phyloP scores from a whole-genome alignment of 768 basidiomycete species.

The Podaxis sp. region DNA sequence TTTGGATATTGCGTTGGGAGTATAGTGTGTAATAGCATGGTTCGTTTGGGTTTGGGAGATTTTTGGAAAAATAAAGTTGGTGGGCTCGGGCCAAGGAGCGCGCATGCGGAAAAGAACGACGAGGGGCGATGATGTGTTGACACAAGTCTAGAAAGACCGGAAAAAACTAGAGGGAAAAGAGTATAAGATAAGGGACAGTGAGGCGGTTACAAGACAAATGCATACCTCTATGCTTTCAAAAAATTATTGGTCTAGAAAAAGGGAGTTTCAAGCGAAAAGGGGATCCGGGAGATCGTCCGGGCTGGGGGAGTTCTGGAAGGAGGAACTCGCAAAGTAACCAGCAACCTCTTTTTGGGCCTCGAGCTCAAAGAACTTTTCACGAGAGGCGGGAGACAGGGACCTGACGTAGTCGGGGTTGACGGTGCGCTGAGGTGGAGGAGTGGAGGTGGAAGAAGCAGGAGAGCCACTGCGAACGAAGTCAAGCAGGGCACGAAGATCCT shows the following conservation, averaged over 20 bases:
- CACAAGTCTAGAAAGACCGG: slow-evolving; percentile 4
- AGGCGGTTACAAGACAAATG: background rate
- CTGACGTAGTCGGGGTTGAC: slow-evolving; percentile 12
- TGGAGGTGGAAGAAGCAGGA: slow-evolving; percentile 16
- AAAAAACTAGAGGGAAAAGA: slow-evolving; percentile 1
- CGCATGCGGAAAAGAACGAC: slow-evolving; percentile 7
- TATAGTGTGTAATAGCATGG: slow-evolving; percentile 6
- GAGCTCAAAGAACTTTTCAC: slow-evolving; percentile 29
- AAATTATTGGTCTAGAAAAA: slow-evolving; percentile 19
- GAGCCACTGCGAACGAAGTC: slow-evolving; percentile 23
- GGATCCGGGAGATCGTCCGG: slow-evolving; percentile 79
- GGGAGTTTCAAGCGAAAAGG: slow-evolving; percentile 42
- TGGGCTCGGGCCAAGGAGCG: slow-evolving; percentile 7
- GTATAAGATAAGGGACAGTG: background rate
- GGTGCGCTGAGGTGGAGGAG: slow-evolving; percentile 17
- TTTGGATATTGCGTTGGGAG: slow-evolving; percentile 2
- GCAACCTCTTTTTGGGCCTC: slow-evolving; percentile 32
- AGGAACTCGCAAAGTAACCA: slow-evolving; percentile 74
- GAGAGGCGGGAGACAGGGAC: slow-evolving; percentile 21
- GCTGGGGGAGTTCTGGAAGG: slow-evolving; percentile 85
- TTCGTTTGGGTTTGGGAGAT: slow-evolving; percentile 5
- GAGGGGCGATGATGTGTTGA: slow-evolving; percentile 14
- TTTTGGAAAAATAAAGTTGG: slow-evolving; percentile 4
- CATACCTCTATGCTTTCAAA: slow-evolving; percentile 29
- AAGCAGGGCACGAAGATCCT: slow-evolving; percentile 27